phyloP scores from a whole-genome alignment of 1,139 yeast genomes.

The Blastobotrys capitulatus region DNA sequence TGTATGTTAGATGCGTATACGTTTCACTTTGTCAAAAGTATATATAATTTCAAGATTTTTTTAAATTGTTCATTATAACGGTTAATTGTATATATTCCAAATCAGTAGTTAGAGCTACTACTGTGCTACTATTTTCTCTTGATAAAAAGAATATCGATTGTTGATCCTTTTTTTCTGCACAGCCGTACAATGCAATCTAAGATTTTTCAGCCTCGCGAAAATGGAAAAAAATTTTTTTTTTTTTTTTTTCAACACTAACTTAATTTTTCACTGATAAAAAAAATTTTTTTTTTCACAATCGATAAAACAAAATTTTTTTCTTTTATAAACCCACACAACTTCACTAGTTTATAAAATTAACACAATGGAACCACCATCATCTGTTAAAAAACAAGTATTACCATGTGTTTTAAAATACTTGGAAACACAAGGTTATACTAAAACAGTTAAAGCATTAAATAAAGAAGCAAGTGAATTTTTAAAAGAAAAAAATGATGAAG shows the following conservation, averaged over 20 bases:
- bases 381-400: constrained; percentile 20
- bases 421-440: constrained; percentile 22
- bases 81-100: no score
- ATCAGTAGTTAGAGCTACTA: no score
- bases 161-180: no score
- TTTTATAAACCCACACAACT: background rate
- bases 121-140: no score
- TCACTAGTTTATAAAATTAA: background rate
- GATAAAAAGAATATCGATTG: no score
- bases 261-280: background rate
- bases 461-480: constrained; percentile 17
- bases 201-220: no score
- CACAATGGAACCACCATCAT: constrained; percentile 3
- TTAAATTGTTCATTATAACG: no score
- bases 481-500: constrained; percentile 12
- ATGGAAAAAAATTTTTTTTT: background rate
- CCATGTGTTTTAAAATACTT: constrained; percentile 25
- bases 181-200: no score
- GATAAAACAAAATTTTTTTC: constrained; percentile 2
- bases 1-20: no score
- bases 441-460: constrained; percentile 25
- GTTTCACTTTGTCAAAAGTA: no score
- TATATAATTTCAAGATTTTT: no score
- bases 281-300: background rate
- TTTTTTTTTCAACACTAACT: background rate